Conservation (phyloP, 164 flowering plant genomes). For the Piper betle region DNA sequence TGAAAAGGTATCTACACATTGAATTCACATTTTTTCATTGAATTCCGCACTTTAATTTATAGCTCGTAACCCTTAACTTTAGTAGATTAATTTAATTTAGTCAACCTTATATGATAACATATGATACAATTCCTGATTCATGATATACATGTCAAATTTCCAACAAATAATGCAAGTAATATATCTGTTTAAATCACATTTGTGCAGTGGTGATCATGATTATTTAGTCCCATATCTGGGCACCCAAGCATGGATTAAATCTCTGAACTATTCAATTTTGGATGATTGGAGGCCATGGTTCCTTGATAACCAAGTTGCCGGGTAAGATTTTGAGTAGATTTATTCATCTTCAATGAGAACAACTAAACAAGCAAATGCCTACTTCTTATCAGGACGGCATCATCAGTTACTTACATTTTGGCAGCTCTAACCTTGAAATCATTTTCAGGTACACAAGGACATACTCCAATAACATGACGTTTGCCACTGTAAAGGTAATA, state of each 20-base stretch:
- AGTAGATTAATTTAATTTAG: no score
- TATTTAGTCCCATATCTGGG: slow-evolving; percentile 17
- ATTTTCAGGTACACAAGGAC: slow-evolving; percentile 30
- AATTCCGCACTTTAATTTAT: no score
- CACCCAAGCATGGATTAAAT: slow-evolving; percentile 42
- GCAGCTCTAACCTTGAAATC: not conserved
- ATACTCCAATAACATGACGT: slow-evolving; percentile 36
- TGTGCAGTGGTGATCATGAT: slow-evolving; percentile 53
- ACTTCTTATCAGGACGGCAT: not conserved
- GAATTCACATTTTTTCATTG: no score
- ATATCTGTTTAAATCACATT: not conserved
- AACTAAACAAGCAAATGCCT: not conserved
- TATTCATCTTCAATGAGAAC: not conserved
- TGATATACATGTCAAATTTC: no score
- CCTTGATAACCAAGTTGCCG: slow-evolving; percentile 31
- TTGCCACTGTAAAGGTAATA: slow-evolving; percentile 40
- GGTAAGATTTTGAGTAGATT: slow-evolving; percentile 16
- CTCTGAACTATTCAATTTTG: slow-evolving; percentile 30
- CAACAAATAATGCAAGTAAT: no score
- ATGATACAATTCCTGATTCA: no score
- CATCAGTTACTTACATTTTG: not conserved
- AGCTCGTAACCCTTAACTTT: no score
- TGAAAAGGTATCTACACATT: no score
- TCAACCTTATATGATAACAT: no score
- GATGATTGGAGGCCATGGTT: slow-evolving; percentile 54